These are phyloP conservation scores for Calonectria pseudoreteaudii DNA, from an alignment of 2,329 filamentous ascomycete species.

Conservation along the genomic window DNA sequence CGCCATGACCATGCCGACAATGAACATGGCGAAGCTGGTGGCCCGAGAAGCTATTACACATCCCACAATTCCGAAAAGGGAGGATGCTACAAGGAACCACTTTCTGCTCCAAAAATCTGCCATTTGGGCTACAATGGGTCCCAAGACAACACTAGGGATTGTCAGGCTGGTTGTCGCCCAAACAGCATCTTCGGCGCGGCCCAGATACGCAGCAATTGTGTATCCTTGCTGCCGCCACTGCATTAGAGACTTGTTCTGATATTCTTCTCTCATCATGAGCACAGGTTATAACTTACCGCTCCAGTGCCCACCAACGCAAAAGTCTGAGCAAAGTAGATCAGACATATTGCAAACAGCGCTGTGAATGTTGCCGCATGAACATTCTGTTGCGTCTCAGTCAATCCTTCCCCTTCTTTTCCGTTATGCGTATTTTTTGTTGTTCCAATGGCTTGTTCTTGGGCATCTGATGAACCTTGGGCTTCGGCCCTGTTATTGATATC, in stretches of 20 bases:
- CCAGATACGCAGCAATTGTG: slow-evolving; percentile 18
- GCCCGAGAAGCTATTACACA: slow-evolving; percentile 24
- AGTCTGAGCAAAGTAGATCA: slow-evolving; percentile 31
- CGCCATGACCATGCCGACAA: slow-evolving; percentile 21
- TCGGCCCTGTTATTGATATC: not conserved
- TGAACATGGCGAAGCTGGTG: slow-evolving; percentile 19
- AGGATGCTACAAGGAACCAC: slow-evolving; percentile 23
- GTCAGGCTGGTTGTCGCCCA: slow-evolving; percentile 29
- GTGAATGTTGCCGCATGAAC: slow-evolving; percentile 24
- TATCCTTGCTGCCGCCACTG: slow-evolving; percentile 17
- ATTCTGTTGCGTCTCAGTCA: slow-evolving; percentile 1
- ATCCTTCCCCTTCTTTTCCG: not conserved
- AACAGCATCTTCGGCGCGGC: slow-evolving; percentile 20
- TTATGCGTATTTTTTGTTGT: not conserved
- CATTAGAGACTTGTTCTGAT: not conserved
- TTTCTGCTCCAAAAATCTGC: slow-evolving; percentile 24
- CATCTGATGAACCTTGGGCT: not conserved
- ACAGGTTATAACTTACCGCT: slow-evolving; percentile 14
- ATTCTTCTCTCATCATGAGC: not conserved
- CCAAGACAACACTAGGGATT: slow-evolving; percentile 29
- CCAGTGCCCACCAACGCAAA: slow-evolving; percentile 30
- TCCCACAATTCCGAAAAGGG: slow-evolving; percentile 15
- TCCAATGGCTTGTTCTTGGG: not conserved
- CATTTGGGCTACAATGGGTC: slow-evolving; percentile 24
- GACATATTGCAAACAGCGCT: slow-evolving; percentile 27